Base-by-base conservation (phyloP, 257 asterid genomes). In the Striga asiatica region DNA sequence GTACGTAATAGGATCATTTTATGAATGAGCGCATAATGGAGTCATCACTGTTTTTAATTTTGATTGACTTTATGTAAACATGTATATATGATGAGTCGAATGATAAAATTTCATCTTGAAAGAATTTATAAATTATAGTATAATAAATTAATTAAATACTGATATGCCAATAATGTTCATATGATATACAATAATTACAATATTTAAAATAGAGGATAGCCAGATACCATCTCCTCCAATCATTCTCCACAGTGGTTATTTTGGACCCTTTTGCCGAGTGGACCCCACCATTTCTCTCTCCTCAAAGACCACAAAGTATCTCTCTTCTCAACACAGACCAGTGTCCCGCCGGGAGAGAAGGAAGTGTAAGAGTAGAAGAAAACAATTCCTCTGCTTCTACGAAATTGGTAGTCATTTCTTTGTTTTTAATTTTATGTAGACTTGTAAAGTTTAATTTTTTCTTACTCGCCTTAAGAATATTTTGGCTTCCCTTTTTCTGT, bases 291-390 rank as follows among this genome's bases (percentile, higher is more conserved):
- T n/a, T 0, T 31, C 66, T 41, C 49, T 70, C 65, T 46, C 35
- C 35, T 29, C 1, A 5, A 34, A 34, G 41, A 34, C 41, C 41
- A 34, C 58, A 8, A 49, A 23, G 54, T 51, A 2, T 4, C 50
- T 35, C 5, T 27, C 34, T 8, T 8, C 38, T 10, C 43, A 51
- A 29, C n/a, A 55, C 56, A 46, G n/a, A n/a, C n/a, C n/a, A n/a
- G n/a, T 56, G 58, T 49, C 53, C 77, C 80, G 85, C 81, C 89
- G 93, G 75, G 77, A 70, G 85, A 54, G 79, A 69, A 77, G 93
- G 83, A 79, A 85, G 93, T 70, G 78, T 73, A 83, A 61, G 97
- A 83, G 96, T 85, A 72, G 79, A 86, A 71, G 97, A 64, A 79
- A 89, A 48, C 85, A 65, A 71, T 83, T 83, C 60, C 89, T 83